Evolutionary conservation across 192 early-diverging fungal species (phyloP), one percentile per base, ranked within the genome.

Genomic region (Funneliformis geosporum): DNA sequence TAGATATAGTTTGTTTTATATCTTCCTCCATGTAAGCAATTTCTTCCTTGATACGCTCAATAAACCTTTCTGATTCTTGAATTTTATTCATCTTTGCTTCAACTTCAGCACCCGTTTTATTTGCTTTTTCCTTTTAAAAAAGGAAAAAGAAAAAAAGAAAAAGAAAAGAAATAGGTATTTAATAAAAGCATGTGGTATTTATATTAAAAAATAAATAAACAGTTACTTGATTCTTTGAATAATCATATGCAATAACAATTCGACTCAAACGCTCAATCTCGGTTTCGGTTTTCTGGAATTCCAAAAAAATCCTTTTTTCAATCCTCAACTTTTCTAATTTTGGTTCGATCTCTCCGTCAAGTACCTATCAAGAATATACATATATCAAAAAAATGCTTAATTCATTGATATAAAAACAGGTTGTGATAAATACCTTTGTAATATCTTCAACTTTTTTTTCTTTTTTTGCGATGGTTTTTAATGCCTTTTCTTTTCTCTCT

Each of bases 371-470:
- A 72, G 10, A 66, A 43, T 21, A 44, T 9, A 40, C 38, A 28
- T 43, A 44, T 42, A 9, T 76, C 33, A 40, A 46, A 71, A 14
- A 39, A 61, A 38, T 61, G 10, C 4, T 7, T 55, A 68, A 68
- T 21, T 60, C 60, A 8, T 12, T 39, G 23, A 21, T 18, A 60
- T 28, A 60, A 14, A 77, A 28, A 27, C 14, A 0, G 8, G 1
- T 74, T 75, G 0, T 44, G 2, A 33, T 2, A 55, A 55, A 79
- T 84, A 91, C 90, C 28, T 85, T 83, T 14, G 90, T 93, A 67
- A 98, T 97, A 79, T 99, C 96, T 8, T 94, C 93, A 9, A 99
- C 90, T 84, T 97, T 98, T 64, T 92, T 92, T 75, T 98, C 97
- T 84, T 99, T 99, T 82, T 99, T 99, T 4, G 87, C 89, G 85